Percentiles rank a stretch among this genome's conserved stretches.
These are phyloP conservation scores for Trichoderma breve DNA, from an alignment of 2,329 filamentous ascomycete genomes.

Conservation along the genomic window DNA sequence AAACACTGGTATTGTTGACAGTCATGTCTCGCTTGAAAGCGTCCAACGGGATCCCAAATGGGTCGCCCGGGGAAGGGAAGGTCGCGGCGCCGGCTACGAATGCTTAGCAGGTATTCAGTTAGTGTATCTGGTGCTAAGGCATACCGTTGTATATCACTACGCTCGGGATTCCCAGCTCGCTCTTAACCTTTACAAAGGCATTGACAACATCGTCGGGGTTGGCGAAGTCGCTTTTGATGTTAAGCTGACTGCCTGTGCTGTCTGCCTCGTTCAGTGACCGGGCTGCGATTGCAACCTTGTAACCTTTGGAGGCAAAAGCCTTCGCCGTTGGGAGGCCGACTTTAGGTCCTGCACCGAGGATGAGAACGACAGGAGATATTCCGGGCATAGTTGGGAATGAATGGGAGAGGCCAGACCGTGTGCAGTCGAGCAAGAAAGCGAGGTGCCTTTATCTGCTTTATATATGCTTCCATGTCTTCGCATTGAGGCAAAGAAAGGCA, in stretches of 20 bases:
- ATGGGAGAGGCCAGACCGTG: not conserved
- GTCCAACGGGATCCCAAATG: conserved; percentile 5
- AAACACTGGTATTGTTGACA: conserved; percentile 6
- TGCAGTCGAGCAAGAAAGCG: not conserved
- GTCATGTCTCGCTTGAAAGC: not conserved
- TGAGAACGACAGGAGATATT: conserved; percentile 1
- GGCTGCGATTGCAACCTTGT: conserved; percentile 10
- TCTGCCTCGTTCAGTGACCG: conserved; percentile 11
- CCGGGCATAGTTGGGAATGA: not conserved
- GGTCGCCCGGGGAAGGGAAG: not conserved
- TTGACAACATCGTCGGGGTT: conserved; percentile 3
- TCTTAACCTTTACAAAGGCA: conserved; percentile 2
- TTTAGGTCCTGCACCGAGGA: conserved; percentile 1
- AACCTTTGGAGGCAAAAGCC: conserved; percentile 1
- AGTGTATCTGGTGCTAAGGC: not conserved
- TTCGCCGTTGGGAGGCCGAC: not conserved
- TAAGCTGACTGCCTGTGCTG: not conserved
- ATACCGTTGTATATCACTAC: conserved; percentile 14
- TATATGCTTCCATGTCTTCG: not conserved
- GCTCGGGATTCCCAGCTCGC: not conserved
- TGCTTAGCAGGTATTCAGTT: not conserved
- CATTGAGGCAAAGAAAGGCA: not conserved
- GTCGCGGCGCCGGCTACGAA: conserved; percentile 1
- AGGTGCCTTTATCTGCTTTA: not conserved
- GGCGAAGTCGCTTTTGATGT: conserved; percentile 10